Evolutionary conservation across 164 flowering plant species (phyloP).

Genomic region (Vitis vinifera): DNA sequence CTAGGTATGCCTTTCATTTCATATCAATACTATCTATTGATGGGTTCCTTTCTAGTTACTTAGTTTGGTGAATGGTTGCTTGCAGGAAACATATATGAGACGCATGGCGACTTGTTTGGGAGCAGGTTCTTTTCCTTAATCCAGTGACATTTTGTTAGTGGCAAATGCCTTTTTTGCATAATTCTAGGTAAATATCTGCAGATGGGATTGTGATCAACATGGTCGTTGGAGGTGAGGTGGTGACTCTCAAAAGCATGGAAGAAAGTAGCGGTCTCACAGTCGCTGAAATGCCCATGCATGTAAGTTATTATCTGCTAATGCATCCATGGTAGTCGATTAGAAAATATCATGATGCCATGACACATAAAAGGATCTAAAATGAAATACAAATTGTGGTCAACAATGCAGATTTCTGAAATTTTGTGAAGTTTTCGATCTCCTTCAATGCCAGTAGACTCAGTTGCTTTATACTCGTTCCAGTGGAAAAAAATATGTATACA

Average conservation of each 20-base stretch:
- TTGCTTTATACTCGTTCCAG: not conserved
- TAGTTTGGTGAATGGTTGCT: constrained; percentile 11
- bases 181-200: constrained; percentile 32
- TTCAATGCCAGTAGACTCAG: not conserved
- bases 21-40: not conserved
- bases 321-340: not conserved
- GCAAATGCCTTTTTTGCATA: constrained; percentile 1
- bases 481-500: too few species aligned
- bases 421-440: constrained; percentile 36
- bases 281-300: constrained; percentile 90
- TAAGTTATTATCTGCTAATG: constrained; percentile 31
- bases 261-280: constrained; percentile 71
- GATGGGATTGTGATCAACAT: constrained; percentile 96
- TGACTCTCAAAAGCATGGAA: constrained; percentile 74
- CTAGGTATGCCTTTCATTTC: not conserved
- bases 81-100: constrained; percentile 85
- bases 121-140: constrained; percentile 54
- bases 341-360: not conserved
- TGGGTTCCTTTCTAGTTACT: constrained; percentile 1
- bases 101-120: constrained; percentile 85
- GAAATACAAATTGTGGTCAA: too few species aligned
- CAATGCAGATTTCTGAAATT: constrained; percentile 74
- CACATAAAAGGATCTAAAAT: not conserved
- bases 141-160: not conserved
- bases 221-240: constrained; percentile 99